Evolutionary conservation across 208 protist species (phyloP), one percentile per base, ranked within the genome.

Genomic region (Phytomonas francai): DNA sequence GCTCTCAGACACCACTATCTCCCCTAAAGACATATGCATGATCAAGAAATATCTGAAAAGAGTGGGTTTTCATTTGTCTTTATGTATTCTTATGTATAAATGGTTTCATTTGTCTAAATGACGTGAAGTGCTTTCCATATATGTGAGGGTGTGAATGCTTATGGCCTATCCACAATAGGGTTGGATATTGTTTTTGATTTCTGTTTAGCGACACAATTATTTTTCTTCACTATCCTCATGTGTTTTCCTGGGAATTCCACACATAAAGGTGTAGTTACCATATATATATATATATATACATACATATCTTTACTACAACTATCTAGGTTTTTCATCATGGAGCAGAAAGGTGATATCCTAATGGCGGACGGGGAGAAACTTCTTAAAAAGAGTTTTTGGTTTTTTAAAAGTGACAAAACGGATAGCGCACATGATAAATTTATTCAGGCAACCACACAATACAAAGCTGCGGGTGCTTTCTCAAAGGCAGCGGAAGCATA

Each of bases 341-440:
- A 89, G 57, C 67, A 63, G 57, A 79, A 84, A 45, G 85, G 79
- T 7, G 87, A 95, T 68, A 72, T 75, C 42, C 63, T 92, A 49
- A 85, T 93, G 83, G 78, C 68, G 42, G 81, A 92, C 65, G 87
- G 70, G 14, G 85, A 95, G 69, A 88, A 88, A 68, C 51, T 59
- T 8, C 77, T 93, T 28, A 84, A 85, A 71, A 91, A 89, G 76
- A 83, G 78, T 62, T 89, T 77, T 19, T 77, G 84, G 68, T 90
- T 88, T 39, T 83, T 74, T 51, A 83, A 78, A 68, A 78, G 75
- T 57, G 74, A 80, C 51, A 91, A 93, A 65, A 58, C 63, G 30
- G 86, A 92, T 45, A 81, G 78, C 51, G 87, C 90, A 14, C 87
- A 84, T 65, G 88, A 91, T n/a, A 82, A 78, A 65, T 90, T 92